Evolutionary conservation across 1,284 basidiomycete genomes (phyloP).

Genomic region (Coniophora puteana): DNA sequence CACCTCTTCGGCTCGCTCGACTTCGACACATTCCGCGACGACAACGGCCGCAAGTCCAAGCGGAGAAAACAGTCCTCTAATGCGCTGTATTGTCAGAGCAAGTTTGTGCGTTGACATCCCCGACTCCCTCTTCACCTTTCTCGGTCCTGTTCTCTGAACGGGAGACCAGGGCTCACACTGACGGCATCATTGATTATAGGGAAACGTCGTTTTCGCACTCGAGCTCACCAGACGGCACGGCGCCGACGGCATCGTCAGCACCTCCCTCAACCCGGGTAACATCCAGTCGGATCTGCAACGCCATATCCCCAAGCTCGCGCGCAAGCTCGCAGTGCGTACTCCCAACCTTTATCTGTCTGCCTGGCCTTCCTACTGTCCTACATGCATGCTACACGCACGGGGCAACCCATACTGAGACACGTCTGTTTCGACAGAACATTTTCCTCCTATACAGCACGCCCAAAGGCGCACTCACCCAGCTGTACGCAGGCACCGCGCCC

Average conservation of each 20-base stretch:
- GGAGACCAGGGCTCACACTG: background rate
- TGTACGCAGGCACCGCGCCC: constrained; percentile 33
- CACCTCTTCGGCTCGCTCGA: constrained; percentile 26
- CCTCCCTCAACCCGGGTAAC: constrained; percentile 21
- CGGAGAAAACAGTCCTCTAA: constrained; percentile 18
- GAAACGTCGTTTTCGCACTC: constrained; percentile 18
- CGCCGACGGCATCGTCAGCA: constrained; percentile 21
- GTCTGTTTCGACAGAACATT: constrained; percentile 9
- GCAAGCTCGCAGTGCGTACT: constrained; percentile 11
- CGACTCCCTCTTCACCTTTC: no score
- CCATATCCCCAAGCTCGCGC: constrained; percentile 12
- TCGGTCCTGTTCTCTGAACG: background rate
- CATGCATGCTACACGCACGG: background rate
- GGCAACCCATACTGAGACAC: background rate
- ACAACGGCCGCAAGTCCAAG: constrained; percentile 30
- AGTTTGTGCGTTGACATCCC: constrained; percentile 34
- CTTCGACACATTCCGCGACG: constrained; percentile 35
- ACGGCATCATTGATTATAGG: constrained; percentile 17
- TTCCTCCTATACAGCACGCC: constrained; percentile 18
- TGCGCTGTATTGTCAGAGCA: constrained; percentile 41
- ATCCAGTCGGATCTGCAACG: constrained; percentile 24
- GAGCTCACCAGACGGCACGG: constrained; percentile 22
- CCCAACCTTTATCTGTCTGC: background rate
- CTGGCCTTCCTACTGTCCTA: background rate
- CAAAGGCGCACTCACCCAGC: constrained; percentile 32